phyloP scores from a whole-genome alignment of 306 rosid species.

The Gastrolobium villosum region DNA sequence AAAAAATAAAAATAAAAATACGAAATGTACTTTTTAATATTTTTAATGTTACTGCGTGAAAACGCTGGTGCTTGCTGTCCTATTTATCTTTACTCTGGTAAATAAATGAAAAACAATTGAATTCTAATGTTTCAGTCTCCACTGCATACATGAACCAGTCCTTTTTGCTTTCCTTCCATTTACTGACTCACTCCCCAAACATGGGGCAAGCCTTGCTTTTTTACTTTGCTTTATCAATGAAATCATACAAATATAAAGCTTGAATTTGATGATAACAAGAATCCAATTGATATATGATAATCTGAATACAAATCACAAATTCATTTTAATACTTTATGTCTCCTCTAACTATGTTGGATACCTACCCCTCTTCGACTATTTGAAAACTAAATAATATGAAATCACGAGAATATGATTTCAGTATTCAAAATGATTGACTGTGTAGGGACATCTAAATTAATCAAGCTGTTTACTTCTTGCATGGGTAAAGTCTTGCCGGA shows the following conservation, averaged over 20 bases:
- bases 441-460: slow-evolving; percentile 28
- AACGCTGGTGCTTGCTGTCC: background rate
- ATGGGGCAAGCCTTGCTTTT: background rate
- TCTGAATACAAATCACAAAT: too few species aligned
- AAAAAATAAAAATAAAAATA: background rate
- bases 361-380: background rate
- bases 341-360: background rate
- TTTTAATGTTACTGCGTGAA: slow-evolving; percentile 37
- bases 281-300: background rate
- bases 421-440: background rate
- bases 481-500: background rate
- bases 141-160: background rate
- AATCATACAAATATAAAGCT: background rate
- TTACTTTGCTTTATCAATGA: background rate
- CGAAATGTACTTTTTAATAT: background rate
- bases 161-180: background rate
- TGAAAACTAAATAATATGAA: background rate
- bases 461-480: background rate
- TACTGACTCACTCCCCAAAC: background rate
- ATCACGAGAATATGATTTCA: background rate
- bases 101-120: background rate
- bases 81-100: background rate
- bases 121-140: background rate
- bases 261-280: background rate
- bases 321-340: background rate